These are phyloP conservation scores for Solanum ahanhuiri DNA, from an alignment of 257 asterid genomes.

Conservation along the genomic window DNA sequence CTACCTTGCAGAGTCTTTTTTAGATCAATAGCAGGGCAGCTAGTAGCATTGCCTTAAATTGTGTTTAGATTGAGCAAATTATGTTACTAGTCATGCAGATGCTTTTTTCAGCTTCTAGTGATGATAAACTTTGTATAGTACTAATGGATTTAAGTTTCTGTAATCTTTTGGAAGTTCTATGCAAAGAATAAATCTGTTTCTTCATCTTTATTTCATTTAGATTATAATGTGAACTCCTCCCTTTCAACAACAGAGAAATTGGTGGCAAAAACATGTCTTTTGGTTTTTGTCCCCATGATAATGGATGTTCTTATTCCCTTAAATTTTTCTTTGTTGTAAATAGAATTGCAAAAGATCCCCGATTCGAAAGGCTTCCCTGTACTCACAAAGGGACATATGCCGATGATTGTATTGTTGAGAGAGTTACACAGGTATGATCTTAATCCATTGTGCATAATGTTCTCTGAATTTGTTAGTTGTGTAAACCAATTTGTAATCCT, in stretches of 20 bases:
- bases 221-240: background rate
- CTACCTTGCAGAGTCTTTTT: background rate
- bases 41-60: background rate
- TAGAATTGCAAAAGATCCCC: constrained; percentile 98
- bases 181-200: background rate
- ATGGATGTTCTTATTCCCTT: background rate
- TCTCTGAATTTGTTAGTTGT: background rate
- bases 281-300: background rate
- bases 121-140: background rate
- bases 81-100: background rate
- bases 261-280: background rate
- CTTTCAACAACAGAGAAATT: background rate
- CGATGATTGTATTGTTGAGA: constrained; percentile 89
- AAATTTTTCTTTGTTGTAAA: background rate
- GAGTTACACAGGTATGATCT: constrained; percentile 75
- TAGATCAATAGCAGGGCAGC: background rate
- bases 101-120: background rate
- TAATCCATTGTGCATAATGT: background rate
- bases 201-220: background rate
- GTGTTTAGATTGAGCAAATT: background rate
- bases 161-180: background rate
- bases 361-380: constrained; percentile 96
- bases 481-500: background rate
- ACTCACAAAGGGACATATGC: constrained; percentile 96
- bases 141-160: background rate